These are phyloP conservation scores for Chaetomium sp. DNA, from an alignment of 2,329 filamentous ascomycete genomes.

Conservation along the genomic window DNA sequence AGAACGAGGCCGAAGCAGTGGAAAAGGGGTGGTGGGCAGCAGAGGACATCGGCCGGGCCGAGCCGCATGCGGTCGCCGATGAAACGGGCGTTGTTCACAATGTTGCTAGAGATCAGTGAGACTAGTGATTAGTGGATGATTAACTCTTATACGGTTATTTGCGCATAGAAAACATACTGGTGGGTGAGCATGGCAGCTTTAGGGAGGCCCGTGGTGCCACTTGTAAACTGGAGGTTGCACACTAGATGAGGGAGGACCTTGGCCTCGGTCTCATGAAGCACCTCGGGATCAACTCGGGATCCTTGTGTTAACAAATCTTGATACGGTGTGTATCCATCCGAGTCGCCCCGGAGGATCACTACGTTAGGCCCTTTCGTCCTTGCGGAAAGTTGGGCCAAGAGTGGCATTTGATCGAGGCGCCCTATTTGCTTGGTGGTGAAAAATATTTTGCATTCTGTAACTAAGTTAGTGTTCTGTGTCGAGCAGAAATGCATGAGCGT, in stretches of 20 bases:
- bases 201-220: slow-evolving; percentile 66
- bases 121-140: slow-evolving; percentile 2
- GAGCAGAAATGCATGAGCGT: background rate
- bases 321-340: slow-evolving; percentile 53
- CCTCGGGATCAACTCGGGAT: slow-evolving; percentile 40
- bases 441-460: slow-evolving; percentile 61
- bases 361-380: slow-evolving; percentile 44
- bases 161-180: slow-evolving; percentile 40
- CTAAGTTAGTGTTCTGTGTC: background rate
- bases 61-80: slow-evolving; percentile 70
- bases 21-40: slow-evolving; percentile 78
- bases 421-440: slow-evolving; percentile 68
- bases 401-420: slow-evolving; percentile 53
- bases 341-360: slow-evolving; percentile 53
- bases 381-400: slow-evolving; percentile 49
- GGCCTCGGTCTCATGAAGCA: slow-evolving; percentile 46
- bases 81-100: slow-evolving; percentile 62
- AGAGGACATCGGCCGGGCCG: slow-evolving; percentile 59
- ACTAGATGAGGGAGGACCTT: slow-evolving; percentile 59
- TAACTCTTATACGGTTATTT: too few species aligned
- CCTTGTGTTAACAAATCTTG: slow-evolving; percentile 50
- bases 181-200: slow-evolving; percentile 72
- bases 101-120: slow-evolving; percentile 36
- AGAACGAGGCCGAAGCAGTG: slow-evolving; percentile 81
- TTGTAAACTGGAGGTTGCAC: slow-evolving; percentile 69